Percentiles rank a stretch among this genome's conserved stretches.
phyloP scores from a whole-genome alignment of 2,329 filamentous ascomycete genomes.

The Immersiporthe knoxdaviesiana region DNA sequence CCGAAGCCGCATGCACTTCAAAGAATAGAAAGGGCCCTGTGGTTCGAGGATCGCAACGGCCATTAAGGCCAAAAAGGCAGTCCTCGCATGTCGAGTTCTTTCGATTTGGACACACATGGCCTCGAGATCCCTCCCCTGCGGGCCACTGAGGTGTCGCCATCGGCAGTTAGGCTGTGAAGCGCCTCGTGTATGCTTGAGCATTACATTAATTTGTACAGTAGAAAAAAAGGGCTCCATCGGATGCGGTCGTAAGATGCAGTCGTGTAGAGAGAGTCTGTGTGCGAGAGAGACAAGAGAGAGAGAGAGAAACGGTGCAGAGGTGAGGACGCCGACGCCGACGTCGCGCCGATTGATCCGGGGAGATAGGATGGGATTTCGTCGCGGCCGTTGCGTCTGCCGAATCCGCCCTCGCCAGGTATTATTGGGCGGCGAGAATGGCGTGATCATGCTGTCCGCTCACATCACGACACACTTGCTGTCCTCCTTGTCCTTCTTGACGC shows the following conservation, averaged over 20 bases:
- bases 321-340: not conserved
- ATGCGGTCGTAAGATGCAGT: conserved; percentile 10
- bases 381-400: not conserved
- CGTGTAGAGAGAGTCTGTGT: not conserved
- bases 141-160: not conserved
- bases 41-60: not conserved
- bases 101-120: not conserved
- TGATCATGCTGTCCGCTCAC: conserved; percentile 41
- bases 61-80: not conserved
- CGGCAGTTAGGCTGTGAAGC: conserved; percentile 9
- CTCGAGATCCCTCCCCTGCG: not conserved
- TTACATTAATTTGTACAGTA: conserved; percentile 4
- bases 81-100: not conserved
- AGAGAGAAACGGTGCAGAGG: not conserved
- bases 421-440: not conserved
- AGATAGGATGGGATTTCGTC: not conserved
- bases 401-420: not conserved
- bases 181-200: conserved; percentile 4
- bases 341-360: not conserved
- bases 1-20: not conserved
- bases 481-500: conserved; percentile 67
- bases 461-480: conserved; percentile 64
- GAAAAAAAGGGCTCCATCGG: conserved; percentile 16
- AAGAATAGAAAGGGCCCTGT: not conserved
- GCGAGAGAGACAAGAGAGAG: not conserved